phyloP scores from a whole-genome alignment of 2,329 filamentous ascomycete species.

The Xylaria digitata region DNA sequence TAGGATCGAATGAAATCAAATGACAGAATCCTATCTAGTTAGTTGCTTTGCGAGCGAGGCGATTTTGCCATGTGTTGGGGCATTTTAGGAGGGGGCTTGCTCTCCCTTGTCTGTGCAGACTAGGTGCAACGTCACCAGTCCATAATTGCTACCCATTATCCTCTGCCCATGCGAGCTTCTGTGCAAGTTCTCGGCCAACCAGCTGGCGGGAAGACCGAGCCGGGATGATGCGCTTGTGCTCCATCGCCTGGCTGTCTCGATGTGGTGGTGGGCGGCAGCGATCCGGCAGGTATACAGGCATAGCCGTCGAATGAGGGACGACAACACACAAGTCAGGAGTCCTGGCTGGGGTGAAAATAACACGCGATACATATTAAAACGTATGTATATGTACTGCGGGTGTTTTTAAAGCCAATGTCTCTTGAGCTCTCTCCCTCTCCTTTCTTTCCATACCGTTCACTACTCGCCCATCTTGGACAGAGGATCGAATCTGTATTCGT shows the following conservation, averaged over 20 bases:
- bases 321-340: constrained; percentile 29
- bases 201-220: constrained; percentile 30
- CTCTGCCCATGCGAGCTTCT: constrained; percentile 24
- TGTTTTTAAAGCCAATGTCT: constrained; percentile 4
- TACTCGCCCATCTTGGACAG: constrained; percentile 15
- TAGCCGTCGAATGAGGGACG: constrained; percentile 32
- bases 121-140: constrained; percentile 33
- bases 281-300: constrained; percentile 29
- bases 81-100: neutral
- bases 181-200: constrained; percentile 27
- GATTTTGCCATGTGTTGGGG: constrained; percentile 23
- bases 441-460: constrained; percentile 15
- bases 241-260: constrained; percentile 41
- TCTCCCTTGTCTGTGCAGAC: constrained; percentile 7
- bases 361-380: constrained; percentile 15
- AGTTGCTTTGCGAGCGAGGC: constrained; percentile 10
- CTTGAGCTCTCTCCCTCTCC: constrained; percentile 11
- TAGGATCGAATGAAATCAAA: constrained; percentile 13
- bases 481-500: constrained; percentile 15
- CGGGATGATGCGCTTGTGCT: constrained; percentile 40
- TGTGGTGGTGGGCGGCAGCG: constrained; percentile 30
- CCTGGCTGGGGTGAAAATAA: constrained; percentile 22
- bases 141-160: constrained; percentile 27
- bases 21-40: constrained; percentile 3
- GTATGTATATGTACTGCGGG: constrained; percentile 27